phyloP scores from a whole-genome alignment of 2,329 filamentous ascomycete genomes.

The Dactylellina cionopaga region DNA sequence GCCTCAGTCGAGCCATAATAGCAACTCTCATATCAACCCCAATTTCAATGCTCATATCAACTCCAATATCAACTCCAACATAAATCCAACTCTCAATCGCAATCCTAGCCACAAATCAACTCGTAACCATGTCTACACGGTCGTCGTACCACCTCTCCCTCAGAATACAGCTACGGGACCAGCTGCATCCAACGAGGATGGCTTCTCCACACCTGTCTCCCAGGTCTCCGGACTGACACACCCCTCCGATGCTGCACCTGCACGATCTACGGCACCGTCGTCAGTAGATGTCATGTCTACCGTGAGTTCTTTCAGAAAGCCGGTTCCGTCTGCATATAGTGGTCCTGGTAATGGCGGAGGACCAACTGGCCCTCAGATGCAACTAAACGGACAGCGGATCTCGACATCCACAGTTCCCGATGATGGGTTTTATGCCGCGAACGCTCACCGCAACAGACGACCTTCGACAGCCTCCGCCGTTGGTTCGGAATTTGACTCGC shows the following conservation, averaged over 20 bases:
- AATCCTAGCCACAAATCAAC: too few relatives aligned
- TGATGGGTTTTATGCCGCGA: conserved; percentile 32
- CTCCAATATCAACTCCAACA: too few relatives aligned
- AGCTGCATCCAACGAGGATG: conserved; percentile 15
- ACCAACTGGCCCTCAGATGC: conserved; percentile 33
- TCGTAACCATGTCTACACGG: too few relatives aligned
- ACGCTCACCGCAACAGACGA: conserved; percentile 13
- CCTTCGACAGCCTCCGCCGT: conserved; percentile 22
- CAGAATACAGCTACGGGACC: not conserved
- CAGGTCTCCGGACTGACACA: conserved; percentile 44
- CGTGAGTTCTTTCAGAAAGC: conserved; percentile 39
- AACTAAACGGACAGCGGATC: conserved; percentile 41
- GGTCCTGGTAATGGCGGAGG: too few relatives aligned
- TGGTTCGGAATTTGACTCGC: conserved; percentile 49
- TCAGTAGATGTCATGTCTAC: conserved; percentile 46
- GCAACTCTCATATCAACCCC: too few relatives aligned
- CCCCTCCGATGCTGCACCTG: conserved; percentile 37
- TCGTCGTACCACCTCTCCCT: not conserved
- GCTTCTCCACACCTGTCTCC: conserved; percentile 47
- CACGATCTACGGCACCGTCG: conserved; percentile 45
- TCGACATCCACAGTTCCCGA: conserved; percentile 36
- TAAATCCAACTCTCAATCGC: too few relatives aligned
- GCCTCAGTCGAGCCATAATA: too few relatives aligned
- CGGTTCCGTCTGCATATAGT: not conserved
- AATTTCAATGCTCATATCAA: too few relatives aligned